These are phyloP conservation scores for Xylaria cubensis DNA, from an alignment of 495 filamentous ascomycete species.

Conservation along the genomic window DNA sequence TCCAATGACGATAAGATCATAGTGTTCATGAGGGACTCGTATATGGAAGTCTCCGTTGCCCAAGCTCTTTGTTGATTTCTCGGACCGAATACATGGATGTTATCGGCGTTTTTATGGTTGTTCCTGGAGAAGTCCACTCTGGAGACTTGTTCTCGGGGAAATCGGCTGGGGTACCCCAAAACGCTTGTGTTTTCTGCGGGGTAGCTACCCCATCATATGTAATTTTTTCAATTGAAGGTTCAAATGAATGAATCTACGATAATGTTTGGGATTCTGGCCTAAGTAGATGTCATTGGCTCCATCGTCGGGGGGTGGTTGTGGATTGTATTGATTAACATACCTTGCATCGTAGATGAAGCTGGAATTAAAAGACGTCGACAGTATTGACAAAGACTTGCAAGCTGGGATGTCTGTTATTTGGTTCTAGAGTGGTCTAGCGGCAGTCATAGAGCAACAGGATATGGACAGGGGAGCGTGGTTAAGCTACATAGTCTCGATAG, in stretches of 20 bases:
- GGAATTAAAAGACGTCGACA: background rate
- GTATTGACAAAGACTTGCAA: background rate
- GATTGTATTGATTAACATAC: background rate
- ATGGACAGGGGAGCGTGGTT: background rate
- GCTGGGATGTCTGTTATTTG: background rate
- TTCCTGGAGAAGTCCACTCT: background rate
- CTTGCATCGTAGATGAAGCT: background rate
- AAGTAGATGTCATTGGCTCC: background rate
- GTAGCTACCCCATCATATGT: slow-evolving; percentile 21
- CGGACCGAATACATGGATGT: slow-evolving; percentile 27
- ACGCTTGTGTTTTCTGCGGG: slow-evolving; percentile 18
- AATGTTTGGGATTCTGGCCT: background rate
- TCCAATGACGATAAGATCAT: background rate
- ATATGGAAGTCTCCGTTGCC: background rate
- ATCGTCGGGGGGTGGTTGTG: background rate
- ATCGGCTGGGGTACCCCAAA: slow-evolving; percentile 4
- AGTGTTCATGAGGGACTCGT: background rate
- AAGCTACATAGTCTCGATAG: background rate
- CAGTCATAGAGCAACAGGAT: too few species aligned
- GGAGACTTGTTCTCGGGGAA: background rate
- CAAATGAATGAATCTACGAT: background rate
- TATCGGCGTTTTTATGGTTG: slow-evolving; percentile 3
- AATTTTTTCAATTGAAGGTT: background rate
- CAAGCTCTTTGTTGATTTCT: background rate
- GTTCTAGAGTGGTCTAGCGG: background rate